Evolutionary conservation across 2,329 filamentous ascomycete genomes (phyloP).

Genomic region (Fusarium denticulatum): DNA sequence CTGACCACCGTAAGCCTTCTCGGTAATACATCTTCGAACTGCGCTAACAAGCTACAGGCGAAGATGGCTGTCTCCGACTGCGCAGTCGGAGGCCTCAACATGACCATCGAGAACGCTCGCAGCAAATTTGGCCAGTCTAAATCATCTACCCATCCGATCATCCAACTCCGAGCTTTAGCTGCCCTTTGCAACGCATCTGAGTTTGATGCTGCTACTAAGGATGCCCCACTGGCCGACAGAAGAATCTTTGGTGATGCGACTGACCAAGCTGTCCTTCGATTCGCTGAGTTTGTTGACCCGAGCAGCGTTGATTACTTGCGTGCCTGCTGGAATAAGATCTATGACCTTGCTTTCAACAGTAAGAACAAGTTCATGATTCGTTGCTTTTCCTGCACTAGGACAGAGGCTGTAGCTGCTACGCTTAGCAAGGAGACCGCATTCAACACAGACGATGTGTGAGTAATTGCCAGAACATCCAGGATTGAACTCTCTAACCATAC

Average conservation of each 20-base stretch:
- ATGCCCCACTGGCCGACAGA: conserved; percentile 67
- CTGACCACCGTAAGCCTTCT: conserved; percentile 55
- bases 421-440: conserved; percentile 1
- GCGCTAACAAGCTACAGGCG: conserved; percentile 59
- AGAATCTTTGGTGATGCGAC: conserved; percentile 80
- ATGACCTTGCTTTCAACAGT: conserved; percentile 79
- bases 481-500: neutral
- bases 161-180: conserved; percentile 68
- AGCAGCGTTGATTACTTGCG: conserved; percentile 65
- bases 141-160: conserved; percentile 52
- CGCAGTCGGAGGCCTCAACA: conserved; percentile 62
- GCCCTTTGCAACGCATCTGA: conserved; percentile 80
- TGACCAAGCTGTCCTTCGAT: conserved; percentile 77
- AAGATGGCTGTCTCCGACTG: conserved; percentile 79
- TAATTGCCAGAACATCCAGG: fast-evolving
- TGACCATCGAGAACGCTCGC: conserved; percentile 62
- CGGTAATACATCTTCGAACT: fast-evolving
- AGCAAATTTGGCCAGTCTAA: conserved; percentile 47
- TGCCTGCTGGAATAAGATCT: conserved; percentile 71
- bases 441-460: conserved; percentile 9
- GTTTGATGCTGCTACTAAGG: conserved; percentile 73
- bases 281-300: conserved; percentile 68
- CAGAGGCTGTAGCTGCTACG: conserved; percentile 59
- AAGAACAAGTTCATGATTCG: conserved; percentile 84
- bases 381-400: neutral